Evolutionary conservation across 2,329 filamentous ascomycete genomes (phyloP).

Genomic region (Venturia nashicola): DNA sequence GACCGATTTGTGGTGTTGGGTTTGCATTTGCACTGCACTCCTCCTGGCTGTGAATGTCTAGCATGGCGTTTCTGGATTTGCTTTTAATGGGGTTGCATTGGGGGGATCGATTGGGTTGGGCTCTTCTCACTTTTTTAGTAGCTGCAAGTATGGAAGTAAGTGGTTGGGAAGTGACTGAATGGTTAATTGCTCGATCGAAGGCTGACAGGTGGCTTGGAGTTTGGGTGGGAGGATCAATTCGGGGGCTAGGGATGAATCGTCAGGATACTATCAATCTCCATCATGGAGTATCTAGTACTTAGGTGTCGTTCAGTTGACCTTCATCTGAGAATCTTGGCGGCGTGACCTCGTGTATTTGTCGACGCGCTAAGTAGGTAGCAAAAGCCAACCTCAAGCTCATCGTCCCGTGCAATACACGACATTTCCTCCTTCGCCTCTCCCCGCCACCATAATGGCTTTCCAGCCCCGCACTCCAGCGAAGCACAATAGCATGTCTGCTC

Average conservation of each 20-base stretch:
- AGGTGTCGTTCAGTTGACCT: too few species aligned
- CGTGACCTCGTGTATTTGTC: neutral
- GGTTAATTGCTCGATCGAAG: too few species aligned
- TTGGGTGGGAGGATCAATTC: too few species aligned
- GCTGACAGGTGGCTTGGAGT: too few species aligned
- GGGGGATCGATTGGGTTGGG: neutral
- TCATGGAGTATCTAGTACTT: too few species aligned
- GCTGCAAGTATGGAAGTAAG: too few species aligned
- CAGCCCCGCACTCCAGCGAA: conserved; percentile 29
- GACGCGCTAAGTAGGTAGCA: neutral
- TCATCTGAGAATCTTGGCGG: too few species aligned
- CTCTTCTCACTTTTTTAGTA: too few species aligned
- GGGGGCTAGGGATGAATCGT: too few species aligned
- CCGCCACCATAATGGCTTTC: conserved; percentile 13
- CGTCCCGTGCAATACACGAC: neutral
- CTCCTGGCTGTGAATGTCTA: neutral
- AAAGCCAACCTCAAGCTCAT: too few species aligned
- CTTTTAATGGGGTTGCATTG: neutral
- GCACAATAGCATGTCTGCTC: conserved; percentile 36
- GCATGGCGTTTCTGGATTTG: neutral
- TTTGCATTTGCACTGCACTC: neutral
- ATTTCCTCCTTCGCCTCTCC: neutral
- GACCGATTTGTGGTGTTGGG: neutral
- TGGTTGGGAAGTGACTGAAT: too few species aligned
- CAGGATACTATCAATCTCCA: too few species aligned